These are phyloP conservation scores for Zalaria sp. DNA, from an alignment of 2,329 filamentous ascomycete genomes.

Conservation along the genomic window DNA sequence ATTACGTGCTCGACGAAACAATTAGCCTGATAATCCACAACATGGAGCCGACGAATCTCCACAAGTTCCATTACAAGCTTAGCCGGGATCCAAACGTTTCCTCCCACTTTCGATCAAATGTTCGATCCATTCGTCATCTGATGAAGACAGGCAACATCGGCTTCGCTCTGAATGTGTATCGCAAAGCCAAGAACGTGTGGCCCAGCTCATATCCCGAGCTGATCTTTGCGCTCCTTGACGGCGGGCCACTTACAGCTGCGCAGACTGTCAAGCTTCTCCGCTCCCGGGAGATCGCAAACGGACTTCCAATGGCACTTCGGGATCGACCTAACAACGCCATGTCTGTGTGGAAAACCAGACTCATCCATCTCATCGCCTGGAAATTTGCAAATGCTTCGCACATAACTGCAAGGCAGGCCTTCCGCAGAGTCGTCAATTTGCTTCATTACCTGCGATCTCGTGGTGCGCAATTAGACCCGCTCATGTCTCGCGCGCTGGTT, in stretches of 20 bases:
- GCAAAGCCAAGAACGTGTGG: constrained; percentile 5
- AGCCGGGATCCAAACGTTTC: neutral
- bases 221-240: constrained; percentile 9
- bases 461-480: constrained; percentile 27
- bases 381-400: constrained; percentile 24
- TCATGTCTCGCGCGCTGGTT: constrained; percentile 35
- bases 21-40: constrained; percentile 4
- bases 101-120: neutral
- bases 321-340: constrained; percentile 6
- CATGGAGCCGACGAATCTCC: neutral
- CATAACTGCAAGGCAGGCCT: constrained; percentile 26
- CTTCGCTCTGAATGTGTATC: constrained; percentile 11
- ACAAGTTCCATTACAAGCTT: neutral
- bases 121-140: constrained; percentile 3
- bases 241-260: constrained; percentile 2
- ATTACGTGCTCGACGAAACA: constrained; percentile 2
- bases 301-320: constrained; percentile 4
- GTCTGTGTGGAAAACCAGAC: constrained; percentile 23
- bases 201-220: constrained; percentile 10
- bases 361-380: constrained; percentile 31
- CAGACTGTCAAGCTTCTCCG: constrained; percentile 11
- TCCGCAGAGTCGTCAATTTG: constrained; percentile 31
- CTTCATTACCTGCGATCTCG: constrained; percentile 29
- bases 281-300: constrained; percentile 7
- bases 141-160: neutral